Percentiles rank a stretch among this genome's conserved stretches.
Conservation (phyloP, 2,329 filamentous ascomycete genomes). For the Tolypocladium ovalisporum region DNA sequence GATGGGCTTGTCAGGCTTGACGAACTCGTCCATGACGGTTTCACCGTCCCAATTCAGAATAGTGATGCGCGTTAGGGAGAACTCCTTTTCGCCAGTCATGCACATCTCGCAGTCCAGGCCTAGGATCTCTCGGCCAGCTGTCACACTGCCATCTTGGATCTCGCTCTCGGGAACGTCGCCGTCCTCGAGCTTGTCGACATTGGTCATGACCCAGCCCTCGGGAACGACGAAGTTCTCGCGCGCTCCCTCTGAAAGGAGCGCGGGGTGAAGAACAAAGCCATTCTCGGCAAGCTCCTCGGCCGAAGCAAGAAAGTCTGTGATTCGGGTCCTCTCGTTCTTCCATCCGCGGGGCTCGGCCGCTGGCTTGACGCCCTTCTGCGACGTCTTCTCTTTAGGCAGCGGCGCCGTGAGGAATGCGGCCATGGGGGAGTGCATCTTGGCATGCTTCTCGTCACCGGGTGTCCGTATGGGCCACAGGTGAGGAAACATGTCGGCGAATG, state of each 20-base stretch:
- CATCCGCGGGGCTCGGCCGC: constrained; percentile 54
- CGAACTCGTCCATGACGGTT: constrained; percentile 76
- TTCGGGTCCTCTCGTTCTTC: constrained; percentile 66
- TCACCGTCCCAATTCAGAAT: constrained; percentile 77
- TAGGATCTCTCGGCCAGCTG: constrained; percentile 66
- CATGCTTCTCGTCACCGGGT: constrained; percentile 72
- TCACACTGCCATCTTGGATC: constrained; percentile 72
- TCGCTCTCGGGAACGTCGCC: constrained; percentile 57
- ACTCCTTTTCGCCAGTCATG: constrained; percentile 67
- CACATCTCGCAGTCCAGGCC: constrained; percentile 98
- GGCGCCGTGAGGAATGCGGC: constrained; percentile 73
- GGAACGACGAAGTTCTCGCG: constrained; percentile 42
- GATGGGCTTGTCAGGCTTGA: constrained; percentile 82
- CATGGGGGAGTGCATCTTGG: constrained; percentile 77
- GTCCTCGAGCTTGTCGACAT: constrained; percentile 54
- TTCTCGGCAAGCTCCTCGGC: constrained; percentile 69
- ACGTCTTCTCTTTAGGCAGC: constrained; percentile 53
- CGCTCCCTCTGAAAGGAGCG: constrained; percentile 51
- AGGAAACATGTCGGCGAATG: constrained; percentile 71
- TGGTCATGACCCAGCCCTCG: constrained; percentile 75
- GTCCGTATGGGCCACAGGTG: constrained; percentile 85
- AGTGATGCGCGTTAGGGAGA: constrained; percentile 81
- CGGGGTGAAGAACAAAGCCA: constrained; percentile 76
- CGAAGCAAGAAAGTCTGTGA: constrained; percentile 67
- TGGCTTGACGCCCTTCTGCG: constrained; percentile 47